Percentiles rank a stretch among this genome's conserved stretches.
Evolutionary conservation across 495 filamentous ascomycete genomes (phyloP).

Genomic region (Cryomyces antarcticus): DNA sequence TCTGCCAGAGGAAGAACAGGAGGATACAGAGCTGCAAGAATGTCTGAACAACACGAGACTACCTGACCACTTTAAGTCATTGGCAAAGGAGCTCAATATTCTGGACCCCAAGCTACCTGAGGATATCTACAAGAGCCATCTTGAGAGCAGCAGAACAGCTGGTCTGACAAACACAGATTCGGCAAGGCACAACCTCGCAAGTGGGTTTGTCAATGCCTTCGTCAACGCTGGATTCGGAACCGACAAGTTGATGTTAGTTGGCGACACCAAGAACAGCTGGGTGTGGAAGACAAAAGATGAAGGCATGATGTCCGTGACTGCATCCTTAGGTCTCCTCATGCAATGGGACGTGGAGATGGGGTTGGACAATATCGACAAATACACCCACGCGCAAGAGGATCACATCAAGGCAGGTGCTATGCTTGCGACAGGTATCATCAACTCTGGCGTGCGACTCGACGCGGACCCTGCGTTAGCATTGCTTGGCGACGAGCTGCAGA

Average conservation of each 20-base stretch:
- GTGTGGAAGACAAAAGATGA: conserved; percentile 99
- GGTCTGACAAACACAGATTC: conserved; percentile 90
- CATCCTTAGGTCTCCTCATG: conserved; percentile 73
- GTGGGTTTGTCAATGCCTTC: conserved; percentile 90
- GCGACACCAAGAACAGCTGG: conserved; percentile 66
- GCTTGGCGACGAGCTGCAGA: conserved; percentile 48
- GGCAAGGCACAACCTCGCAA: conserved; percentile 84
- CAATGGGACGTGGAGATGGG: conserved; percentile 82
- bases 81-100: conserved; percentile 92
- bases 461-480: conserved; percentile 76
- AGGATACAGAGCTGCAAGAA: conserved; percentile 54
- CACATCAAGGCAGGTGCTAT: conserved; percentile 76
- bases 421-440: conserved; percentile 82
- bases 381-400: conserved; percentile 64
- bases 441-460: conserved; percentile 71
- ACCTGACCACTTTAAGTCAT: conserved; percentile 76
- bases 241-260: conserved; percentile 90
- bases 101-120: conserved; percentile 92
- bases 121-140: conserved; percentile 98
- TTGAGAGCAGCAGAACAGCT: conserved; percentile 81
- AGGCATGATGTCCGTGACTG: conserved; percentile 88
- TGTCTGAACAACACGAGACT: conserved; percentile 74
- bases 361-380: conserved; percentile 81
- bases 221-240: conserved; percentile 88
- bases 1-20: conserved; percentile 33